Conservation (phyloP, 352 stramenopile genomes). For the Pythium diclinum region DNA sequence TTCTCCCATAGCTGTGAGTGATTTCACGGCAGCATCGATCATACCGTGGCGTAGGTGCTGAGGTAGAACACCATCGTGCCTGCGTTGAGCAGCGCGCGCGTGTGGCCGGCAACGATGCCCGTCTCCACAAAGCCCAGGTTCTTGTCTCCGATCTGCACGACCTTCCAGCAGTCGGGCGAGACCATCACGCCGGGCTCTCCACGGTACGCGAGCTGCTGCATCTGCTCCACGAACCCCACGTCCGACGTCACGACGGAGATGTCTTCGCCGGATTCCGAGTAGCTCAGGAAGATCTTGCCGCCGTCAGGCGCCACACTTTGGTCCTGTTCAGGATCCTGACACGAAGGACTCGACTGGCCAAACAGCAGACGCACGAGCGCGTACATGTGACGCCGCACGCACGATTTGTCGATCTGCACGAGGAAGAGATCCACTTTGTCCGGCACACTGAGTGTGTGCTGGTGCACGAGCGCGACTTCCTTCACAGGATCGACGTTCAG, state of each 20-base stretch:
- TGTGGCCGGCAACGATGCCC: slow-evolving; percentile 64
- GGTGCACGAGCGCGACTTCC: slow-evolving; percentile 33
- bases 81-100: slow-evolving; percentile 49
- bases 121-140: slow-evolving; percentile 59
- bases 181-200: slow-evolving; percentile 52
- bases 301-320: background rate
- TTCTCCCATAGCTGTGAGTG: background rate
- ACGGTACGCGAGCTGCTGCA: slow-evolving; percentile 31
- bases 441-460: slow-evolving; percentile 56
- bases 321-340: background rate
- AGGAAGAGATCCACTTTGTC: slow-evolving; percentile 44
- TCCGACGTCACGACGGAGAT: slow-evolving; percentile 62
- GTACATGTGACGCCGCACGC: slow-evolving; percentile 53
- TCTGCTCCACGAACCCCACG: slow-evolving; percentile 36
- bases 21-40: background rate
- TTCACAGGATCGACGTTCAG: slow-evolving; percentile 11
- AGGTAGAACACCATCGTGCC: slow-evolving; percentile 69
- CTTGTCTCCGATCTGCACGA: slow-evolving; percentile 61
- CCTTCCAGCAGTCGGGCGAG: slow-evolving; percentile 58
- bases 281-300: slow-evolving; percentile 49
- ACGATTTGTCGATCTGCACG: slow-evolving; percentile 48
- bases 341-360: slow-evolving; percentile 2
- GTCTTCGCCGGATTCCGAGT: slow-evolving; percentile 56
- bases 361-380: slow-evolving; percentile 55
- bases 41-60: slow-evolving; percentile 64